Evolutionary conservation across 2,329 filamentous ascomycete species (phyloP).

Genomic region (Trichoderma koningii): DNA sequence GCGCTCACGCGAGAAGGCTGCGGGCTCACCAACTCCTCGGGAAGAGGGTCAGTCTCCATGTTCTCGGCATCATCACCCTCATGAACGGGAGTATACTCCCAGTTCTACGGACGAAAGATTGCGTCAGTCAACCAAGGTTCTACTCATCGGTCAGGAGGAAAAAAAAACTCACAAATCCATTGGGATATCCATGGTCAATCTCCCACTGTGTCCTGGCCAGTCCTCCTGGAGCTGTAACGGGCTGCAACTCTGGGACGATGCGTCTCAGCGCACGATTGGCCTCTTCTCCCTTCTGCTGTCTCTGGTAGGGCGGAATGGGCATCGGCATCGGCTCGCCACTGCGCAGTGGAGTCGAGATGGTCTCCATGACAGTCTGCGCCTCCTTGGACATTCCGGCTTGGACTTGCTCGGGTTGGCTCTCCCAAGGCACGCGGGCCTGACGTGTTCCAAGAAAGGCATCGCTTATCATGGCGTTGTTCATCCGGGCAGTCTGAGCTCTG

Average conservation of each 20-base stretch:
- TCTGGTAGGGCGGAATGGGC: neutral
- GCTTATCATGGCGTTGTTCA: neutral
- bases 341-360: neutral
- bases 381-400: neutral
- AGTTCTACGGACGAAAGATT: neutral
- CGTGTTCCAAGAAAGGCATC: slow-evolving; percentile 15
- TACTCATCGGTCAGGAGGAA: neutral
- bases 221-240: neutral
- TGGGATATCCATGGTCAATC: slow-evolving; percentile 9
- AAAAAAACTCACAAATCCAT: slow-evolving; percentile 1
- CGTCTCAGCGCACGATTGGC: neutral
- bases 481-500: neutral
- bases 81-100: neutral
- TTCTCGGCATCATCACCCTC: neutral
- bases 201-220: slow-evolving; percentile 12
- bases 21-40: neutral
- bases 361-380: slow-evolving; percentile 1
- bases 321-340: neutral
- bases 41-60: neutral
- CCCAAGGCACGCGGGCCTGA: neutral
- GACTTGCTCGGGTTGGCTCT: neutral
- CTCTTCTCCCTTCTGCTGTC: neutral
- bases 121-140: neutral
- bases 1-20: neutral
- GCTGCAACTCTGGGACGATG: slow-evolving; percentile 5